Percentiles rank a stretch among this genome's conserved stretches.
phyloP scores from a whole-genome alignment of 2,329 filamentous ascomycete species.

The Trichocomaceae sp. region DNA sequence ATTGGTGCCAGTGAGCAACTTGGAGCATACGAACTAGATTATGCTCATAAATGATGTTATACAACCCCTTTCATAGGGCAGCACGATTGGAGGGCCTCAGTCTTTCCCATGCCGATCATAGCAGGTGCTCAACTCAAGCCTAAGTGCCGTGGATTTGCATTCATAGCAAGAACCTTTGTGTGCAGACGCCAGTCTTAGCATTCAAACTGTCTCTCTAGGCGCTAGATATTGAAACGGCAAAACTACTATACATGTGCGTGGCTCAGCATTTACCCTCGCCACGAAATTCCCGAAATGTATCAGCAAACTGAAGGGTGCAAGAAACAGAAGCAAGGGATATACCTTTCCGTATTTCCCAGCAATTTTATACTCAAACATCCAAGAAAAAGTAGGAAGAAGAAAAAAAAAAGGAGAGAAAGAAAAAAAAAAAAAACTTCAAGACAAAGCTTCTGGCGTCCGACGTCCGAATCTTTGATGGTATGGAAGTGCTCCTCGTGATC shows the following conservation, averaged over 20 bases:
- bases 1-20: neutral
- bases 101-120: neutral
- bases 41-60: neutral
- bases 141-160: neutral
- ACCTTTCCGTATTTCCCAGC: neutral
- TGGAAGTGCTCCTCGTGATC: too few relatives aligned
- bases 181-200: neutral
- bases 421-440: neutral
- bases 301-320: neutral
- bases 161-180: neutral
- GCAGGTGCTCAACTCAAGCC: neutral
- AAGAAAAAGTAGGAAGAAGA: too few relatives aligned
- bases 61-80: neutral
- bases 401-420: too few relatives aligned
- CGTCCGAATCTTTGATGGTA: neutral
- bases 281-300: neutral
- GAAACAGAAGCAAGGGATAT: neutral
- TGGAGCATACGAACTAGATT: neutral
- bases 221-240: neutral
- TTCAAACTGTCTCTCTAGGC: neutral
- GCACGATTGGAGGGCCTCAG: neutral
- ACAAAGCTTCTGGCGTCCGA: neutral
- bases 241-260: neutral
- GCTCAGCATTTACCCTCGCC: neutral
- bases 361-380: neutral